Percentiles rank a stretch among this genome's conserved stretches.
Evolutionary conservation across 805 yeast species (phyloP).

Genomic region (Wickerhamiella kazuoi): DNA sequence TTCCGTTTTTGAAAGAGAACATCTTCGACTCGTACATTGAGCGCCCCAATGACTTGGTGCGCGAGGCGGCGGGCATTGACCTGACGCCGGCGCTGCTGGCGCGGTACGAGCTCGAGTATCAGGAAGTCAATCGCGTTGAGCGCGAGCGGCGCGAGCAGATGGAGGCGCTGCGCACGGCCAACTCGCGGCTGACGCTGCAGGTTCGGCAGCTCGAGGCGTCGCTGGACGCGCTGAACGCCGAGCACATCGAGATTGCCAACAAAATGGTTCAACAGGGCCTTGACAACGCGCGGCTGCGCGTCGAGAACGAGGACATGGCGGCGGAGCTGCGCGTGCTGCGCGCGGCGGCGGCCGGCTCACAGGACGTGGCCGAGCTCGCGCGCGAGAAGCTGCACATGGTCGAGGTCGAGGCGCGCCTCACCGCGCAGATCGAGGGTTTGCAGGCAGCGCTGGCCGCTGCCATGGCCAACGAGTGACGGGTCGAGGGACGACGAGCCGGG

Average conservation of each 20-base stretch:
- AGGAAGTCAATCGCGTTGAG: constrained; percentile 52
- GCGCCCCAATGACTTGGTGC: constrained; percentile 54
- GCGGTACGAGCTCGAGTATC: constrained; percentile 57
- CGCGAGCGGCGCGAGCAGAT: constrained; percentile 46
- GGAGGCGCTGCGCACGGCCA: constrained; percentile 39
- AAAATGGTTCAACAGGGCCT: constrained; percentile 70
- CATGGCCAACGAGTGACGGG: not conserved
- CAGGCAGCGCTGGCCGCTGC: constrained; percentile 13
- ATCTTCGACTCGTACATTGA: constrained; percentile 52
- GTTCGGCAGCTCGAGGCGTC: constrained; percentile 56
- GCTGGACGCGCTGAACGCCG: constrained; percentile 51
- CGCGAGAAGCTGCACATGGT: constrained; percentile 7
- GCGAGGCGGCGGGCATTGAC: constrained; percentile 57
- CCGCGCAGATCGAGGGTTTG: constrained; percentile 12
- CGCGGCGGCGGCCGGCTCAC: constrained; percentile 1
- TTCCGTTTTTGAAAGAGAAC: constrained; percentile 62
- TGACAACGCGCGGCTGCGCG: constrained; percentile 51
- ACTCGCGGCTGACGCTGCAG: constrained; percentile 56
- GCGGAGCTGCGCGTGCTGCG: constrained; percentile 8
- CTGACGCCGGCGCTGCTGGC: constrained; percentile 56
- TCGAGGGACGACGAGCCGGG: too few species aligned
- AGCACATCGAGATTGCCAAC: constrained; percentile 75
- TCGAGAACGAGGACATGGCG: constrained; percentile 36
- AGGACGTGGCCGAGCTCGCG: constrained; percentile 6
- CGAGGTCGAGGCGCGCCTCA: constrained; percentile 12